These are phyloP conservation scores for Mycena pura DNA, from an alignment of 768 basidiomycete genomes.

Conservation along the genomic window DNA sequence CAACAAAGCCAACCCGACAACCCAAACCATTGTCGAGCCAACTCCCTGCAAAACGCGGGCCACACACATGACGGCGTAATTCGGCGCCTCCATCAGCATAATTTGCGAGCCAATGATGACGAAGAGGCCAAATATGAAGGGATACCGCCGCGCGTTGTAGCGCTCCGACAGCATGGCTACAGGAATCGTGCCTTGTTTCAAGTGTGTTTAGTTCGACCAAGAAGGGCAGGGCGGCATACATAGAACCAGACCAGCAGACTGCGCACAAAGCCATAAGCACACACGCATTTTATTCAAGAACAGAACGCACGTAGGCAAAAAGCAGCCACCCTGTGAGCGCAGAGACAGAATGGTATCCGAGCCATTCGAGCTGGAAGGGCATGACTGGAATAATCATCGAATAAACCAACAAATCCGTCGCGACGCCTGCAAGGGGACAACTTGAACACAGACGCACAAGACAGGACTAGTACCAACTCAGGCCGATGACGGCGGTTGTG, in stretches of 20 bases:
- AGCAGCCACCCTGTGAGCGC: conserved; percentile 65
- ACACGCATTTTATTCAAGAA: background rate
- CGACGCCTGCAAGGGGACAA: conserved; percentile 40
- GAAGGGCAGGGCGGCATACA: conserved; percentile 44
- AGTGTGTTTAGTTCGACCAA: background rate
- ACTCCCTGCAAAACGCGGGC: conserved; percentile 67
- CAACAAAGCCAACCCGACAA: conserved; percentile 67
- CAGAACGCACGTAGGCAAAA: conserved; percentile 57
- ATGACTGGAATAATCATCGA: conserved; percentile 68
- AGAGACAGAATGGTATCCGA: conserved; percentile 54
- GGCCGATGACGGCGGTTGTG: conserved; percentile 2
- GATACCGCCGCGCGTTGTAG: conserved; percentile 51
- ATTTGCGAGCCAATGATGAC: conserved; percentile 60
- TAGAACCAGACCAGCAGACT: conserved; percentile 64
- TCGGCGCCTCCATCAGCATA: conserved; percentile 68
- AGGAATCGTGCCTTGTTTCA: conserved; percentile 59
- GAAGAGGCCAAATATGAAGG: conserved; percentile 57
- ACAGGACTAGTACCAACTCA: background rate
- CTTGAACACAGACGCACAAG: background rate
- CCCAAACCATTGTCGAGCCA: conserved; percentile 67
- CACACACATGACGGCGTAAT: conserved; percentile 61
- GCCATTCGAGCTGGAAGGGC: conserved; percentile 63
- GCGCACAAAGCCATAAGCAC: conserved; percentile 1
- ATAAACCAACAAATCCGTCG: conserved; percentile 64
- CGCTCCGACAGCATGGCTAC: conserved; percentile 63